Evolutionary conservation across 2,329 filamentous ascomycete species (phyloP), one percentile per base, ranked within the genome.

Genomic region (Cytospora piceae): DNA sequence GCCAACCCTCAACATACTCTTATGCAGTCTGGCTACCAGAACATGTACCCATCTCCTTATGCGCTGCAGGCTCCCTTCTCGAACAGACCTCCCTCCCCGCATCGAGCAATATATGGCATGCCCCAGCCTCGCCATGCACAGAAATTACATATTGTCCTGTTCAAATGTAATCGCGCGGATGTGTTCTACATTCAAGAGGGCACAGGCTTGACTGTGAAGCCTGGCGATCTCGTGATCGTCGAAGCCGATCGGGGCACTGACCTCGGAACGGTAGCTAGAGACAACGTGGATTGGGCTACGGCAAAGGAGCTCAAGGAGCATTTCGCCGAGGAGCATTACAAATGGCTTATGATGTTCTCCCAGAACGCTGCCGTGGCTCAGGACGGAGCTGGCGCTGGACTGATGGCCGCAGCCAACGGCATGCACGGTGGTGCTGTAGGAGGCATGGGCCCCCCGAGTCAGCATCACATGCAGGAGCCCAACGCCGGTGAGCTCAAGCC

Each of bases 301-400:
- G 95, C 95, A 11, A 94, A 95, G 73, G 90, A 95, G 57, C 81
- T 93, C 70, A 97, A 97, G 76, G 92, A 96, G 72, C 90, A 95
- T 71, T 96, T 94, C 70, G 91, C 91, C 2, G 93, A 97, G 75
- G 93, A 98, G 75, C 95, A 99, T 76, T 97, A 97, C 80, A 94
- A 93, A 73, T 98, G 94, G 92, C 84, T 99, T 61, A 97, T 98
- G 91, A 95, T 98, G 91, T 99, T 97, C 77, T 97, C 93, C 1
- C 90, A 93, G 75, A 91, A 88, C 74, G 92, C 87, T 9, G 85
- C 85, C 42, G 85, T 83, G 27, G 84, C 83, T 27, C 83, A 88
- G 64, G 87, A 89, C 68, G 84, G 86, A 29, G 80, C 84, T 8
- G 83, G 85, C 42, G 83, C 85, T 60, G 87, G 89, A 32, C 81